A percentile compares a stretch with the other conserved stretches of the same genome.
Evolutionary conservation across 352 stramenopile genomes (phyloP).

Genomic region (Globisporangium heterothallicum): DNA sequence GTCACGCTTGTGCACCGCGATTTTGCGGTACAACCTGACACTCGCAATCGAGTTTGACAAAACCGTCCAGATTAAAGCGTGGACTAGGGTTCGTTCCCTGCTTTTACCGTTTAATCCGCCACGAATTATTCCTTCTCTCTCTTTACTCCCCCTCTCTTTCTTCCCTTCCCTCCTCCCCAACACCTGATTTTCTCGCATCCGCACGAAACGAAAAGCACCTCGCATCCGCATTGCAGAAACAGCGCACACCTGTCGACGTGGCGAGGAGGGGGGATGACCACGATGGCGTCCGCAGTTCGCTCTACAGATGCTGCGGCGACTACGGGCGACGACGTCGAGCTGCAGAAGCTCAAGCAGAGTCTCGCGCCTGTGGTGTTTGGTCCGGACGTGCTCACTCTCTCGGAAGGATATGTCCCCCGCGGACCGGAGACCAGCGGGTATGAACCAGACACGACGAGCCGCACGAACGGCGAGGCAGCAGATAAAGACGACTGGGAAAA

Average conservation of each 20-base stretch:
- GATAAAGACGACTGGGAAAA: constrained; percentile 39
- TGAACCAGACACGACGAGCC: constrained; percentile 33
- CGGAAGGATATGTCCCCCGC: constrained; percentile 61
- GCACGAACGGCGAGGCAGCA: constrained; percentile 6
- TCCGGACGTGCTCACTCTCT: constrained; percentile 39
- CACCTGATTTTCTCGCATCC: constrained; percentile 12
- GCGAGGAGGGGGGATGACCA: constrained; percentile 4
- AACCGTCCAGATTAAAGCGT: neutral
- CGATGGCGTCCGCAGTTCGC: too few relatives aligned
- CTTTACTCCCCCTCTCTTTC: neutral
- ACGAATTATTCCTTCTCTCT: neutral
- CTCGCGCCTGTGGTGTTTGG: constrained; percentile 56
- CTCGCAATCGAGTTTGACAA: too few relatives aligned
- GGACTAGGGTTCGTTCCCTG: neutral
- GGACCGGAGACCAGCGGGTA: constrained; percentile 59
- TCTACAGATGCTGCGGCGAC: too few relatives aligned
- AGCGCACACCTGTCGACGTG: too few relatives aligned
- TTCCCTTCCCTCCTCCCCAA: neutral
- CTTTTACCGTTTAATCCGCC: neutral
- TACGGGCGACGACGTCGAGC: constrained; percentile 30
- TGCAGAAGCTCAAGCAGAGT: constrained; percentile 57
- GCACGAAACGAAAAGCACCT: neutral
- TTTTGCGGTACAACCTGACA: too few relatives aligned
- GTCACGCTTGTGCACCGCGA: too few relatives aligned
- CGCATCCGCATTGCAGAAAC: too few relatives aligned